Evolutionary conservation across 2,329 filamentous ascomycete genomes (phyloP), one percentile per base, ranked within the genome.

Genomic region (Xylariaceae sp.): DNA sequence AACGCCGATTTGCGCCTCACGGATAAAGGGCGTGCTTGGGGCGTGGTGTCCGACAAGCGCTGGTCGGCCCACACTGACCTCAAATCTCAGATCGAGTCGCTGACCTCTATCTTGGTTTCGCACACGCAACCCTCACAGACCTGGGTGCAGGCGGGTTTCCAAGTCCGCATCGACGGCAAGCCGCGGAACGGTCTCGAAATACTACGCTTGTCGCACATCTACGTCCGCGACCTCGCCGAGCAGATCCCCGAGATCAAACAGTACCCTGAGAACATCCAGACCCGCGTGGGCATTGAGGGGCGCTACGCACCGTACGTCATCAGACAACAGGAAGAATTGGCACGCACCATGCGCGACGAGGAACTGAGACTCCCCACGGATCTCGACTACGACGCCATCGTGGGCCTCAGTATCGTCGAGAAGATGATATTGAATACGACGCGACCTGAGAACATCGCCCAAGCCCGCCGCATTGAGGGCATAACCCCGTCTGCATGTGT

Each of bases 1-100:
- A 99, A 99, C 68, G 94, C 94, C 37, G 94, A 99, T 71, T 71
- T 87, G 4, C 85, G 94, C 2, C 82, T 99, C 32, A 97, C 94
- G 0, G 77, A 80, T 32, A 86, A 86, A 68, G 94, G 90, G 7
- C 84, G 86, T 54, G 74, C 78, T 11, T 88, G 86, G 64, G 91
- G 92, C 48, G 81, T 94, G 19, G 84, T 99, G 2, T 77, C 83
- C n/a, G 86, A 95, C 64, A 72, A 72, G 57, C 86, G 94, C 47
- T 99, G 94, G 94, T 66, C 70, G 2, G 75, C 75, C 19, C 95
- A 88, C 73, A 72, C 71, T 6, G 79, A 85, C 51, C 84, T 88
- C 48, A 80, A 82, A 55, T 71, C 74, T 1, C 82, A 90, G 64
- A 87, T 95, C 58, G 75, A 79, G 2, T 80, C 84, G 30, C 78